Percentiles rank a stretch among this genome's conserved stretches.
These are phyloP conservation scores for Ustilago vetiveriae DNA, from an alignment of 1,284 basidiomycete species.

Conservation along the genomic window DNA sequence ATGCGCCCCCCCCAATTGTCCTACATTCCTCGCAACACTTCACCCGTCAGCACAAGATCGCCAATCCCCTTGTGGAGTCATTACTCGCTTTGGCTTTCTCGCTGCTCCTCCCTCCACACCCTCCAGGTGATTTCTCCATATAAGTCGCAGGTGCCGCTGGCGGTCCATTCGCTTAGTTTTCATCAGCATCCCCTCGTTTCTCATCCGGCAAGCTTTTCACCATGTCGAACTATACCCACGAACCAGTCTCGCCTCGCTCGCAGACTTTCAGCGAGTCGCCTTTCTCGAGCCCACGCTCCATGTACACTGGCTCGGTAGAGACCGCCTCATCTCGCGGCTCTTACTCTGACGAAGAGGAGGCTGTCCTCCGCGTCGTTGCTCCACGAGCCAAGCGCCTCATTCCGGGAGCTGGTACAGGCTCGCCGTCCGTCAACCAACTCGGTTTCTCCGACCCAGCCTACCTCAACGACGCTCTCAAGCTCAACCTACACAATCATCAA, in stretches of 20 bases:
- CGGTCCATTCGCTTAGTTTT: conserved; percentile 8
- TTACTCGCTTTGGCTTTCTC: no score
- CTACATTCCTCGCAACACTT: no score
- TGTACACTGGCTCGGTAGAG: conserved; percentile 24
- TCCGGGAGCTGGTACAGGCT: conserved; percentile 1
- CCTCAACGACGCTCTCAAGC: conserved; percentile 37
- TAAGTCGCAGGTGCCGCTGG: conserved; percentile 16
- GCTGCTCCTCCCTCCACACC: no score
- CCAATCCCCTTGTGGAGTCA: no score
- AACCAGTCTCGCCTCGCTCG: conserved; percentile 36
- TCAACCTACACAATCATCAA: conserved; percentile 16
- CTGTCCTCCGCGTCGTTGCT: conserved; percentile 11
- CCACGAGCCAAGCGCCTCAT: conserved; percentile 18
- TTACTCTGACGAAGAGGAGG: conserved; percentile 28
- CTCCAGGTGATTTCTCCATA: conserved; percentile 1
- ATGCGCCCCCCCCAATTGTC: no score
- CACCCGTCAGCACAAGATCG: no score
- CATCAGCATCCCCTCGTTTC: not conserved
- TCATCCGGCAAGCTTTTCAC: not conserved
- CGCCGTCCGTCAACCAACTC: no score
- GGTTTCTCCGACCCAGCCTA: conserved; percentile 28
- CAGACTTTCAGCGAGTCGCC: conserved; percentile 28
- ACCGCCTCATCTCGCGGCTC: conserved; percentile 26
- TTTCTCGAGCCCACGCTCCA: conserved; percentile 33
- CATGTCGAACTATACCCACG: conserved; percentile 35